These are phyloP conservation scores for Populus ilicifolia DNA, from an alignment of 345 rosid genomes.

Conservation along the genomic window DNA sequence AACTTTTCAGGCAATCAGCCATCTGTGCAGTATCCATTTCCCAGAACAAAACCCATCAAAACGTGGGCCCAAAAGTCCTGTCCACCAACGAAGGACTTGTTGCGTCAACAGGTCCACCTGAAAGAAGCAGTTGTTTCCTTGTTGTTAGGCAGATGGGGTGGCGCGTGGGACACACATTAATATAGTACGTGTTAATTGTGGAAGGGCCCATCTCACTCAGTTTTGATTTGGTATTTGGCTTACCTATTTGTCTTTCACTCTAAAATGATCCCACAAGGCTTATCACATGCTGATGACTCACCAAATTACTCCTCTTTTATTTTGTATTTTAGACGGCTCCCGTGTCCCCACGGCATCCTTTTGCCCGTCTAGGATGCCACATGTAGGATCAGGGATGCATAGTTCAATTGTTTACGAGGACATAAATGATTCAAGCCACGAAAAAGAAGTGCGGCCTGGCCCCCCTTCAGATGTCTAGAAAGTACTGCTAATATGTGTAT, in stretches of 20 bases:
- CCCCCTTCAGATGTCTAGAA: too few species aligned
- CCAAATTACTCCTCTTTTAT: not conserved
- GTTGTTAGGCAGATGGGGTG: not conserved
- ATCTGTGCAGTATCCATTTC: not conserved
- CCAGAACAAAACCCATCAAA: not conserved
- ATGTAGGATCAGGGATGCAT: not conserved
- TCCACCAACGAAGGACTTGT: not conserved
- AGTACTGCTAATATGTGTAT: too few species aligned
- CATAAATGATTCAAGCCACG: not conserved
- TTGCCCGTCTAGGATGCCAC: not conserved
- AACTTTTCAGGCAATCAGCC: not conserved
- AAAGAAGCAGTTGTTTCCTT: slow-evolving; percentile 6
- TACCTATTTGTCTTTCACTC: not conserved
- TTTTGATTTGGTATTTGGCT: slow-evolving; percentile 15
- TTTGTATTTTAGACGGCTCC: not conserved
- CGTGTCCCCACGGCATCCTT: not conserved
- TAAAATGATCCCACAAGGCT: not conserved
- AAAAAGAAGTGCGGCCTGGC: not conserved
- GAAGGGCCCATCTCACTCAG: slow-evolving; percentile 6
- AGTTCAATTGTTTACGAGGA: not conserved
- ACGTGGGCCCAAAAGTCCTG: not conserved
- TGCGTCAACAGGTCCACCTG: not conserved
- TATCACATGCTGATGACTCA: not conserved
- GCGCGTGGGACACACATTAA: slow-evolving; percentile 19
- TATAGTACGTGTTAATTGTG: not conserved